These are phyloP conservation scores for Myxozyma nipponensis DNA, from an alignment of 805 yeast genomes.

Conservation along the genomic window DNA sequence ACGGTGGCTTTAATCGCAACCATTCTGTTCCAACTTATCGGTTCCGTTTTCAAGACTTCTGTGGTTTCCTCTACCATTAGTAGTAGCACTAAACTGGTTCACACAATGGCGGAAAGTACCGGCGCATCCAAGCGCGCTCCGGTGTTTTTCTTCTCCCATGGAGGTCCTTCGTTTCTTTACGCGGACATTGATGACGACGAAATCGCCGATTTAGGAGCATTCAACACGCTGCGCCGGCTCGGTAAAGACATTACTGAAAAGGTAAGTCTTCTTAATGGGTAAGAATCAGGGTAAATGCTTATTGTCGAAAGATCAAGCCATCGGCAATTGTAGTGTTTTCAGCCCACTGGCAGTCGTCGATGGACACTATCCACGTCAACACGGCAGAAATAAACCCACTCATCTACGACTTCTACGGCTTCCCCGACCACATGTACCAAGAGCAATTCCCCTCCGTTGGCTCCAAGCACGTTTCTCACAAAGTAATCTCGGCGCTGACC, in stretches of 20 bases:
- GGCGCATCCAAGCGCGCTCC: conserved; percentile 40
- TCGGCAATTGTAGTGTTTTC: conserved; percentile 63
- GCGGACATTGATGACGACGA: conserved; percentile 41
- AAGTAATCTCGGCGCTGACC: conserved; percentile 43
- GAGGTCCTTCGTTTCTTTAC: conserved; percentile 77
- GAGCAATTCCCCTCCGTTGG: conserved; percentile 57
- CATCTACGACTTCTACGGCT: conserved; percentile 73
- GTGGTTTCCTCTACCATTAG: no score
- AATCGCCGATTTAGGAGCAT: conserved; percentile 59
- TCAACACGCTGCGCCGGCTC: conserved; percentile 45
- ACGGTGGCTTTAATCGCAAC: no score
- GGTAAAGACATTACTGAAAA: conserved; percentile 50
- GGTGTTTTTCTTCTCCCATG: conserved; percentile 70
- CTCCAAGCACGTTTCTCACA: conserved; percentile 43
- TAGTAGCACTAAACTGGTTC: not conserved
- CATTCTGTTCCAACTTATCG: no score
- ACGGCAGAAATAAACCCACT: conserved; percentile 48
- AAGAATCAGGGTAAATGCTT: not conserved
- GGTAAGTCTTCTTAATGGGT: not conserved
- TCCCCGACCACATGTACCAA: conserved; percentile 60
- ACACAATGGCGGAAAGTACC: no score
- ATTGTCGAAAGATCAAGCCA: conserved; percentile 47
- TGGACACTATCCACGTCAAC: conserved; percentile 22
- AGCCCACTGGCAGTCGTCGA: conserved; percentile 68
- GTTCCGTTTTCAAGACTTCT: no score